phyloP scores from a whole-genome alignment of 495 filamentous ascomycete species.

The Annulohypoxylon maeteangense region DNA sequence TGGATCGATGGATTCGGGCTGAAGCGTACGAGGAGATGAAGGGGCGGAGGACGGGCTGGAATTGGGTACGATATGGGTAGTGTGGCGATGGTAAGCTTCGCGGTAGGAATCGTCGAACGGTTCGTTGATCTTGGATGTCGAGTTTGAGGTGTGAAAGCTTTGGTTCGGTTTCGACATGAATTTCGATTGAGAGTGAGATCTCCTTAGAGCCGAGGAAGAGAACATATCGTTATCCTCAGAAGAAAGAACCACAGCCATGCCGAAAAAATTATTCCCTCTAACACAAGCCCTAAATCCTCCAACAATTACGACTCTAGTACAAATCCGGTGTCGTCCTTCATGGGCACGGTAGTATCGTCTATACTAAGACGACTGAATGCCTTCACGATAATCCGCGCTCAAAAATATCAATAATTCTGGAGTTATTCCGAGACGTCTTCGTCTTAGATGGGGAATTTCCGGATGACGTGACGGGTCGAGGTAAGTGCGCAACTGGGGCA shows the following conservation, averaged over 20 bases:
- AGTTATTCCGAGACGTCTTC: conserved; percentile 1
- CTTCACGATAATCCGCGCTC: neutral
- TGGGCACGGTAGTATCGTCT: conserved; percentile 29
- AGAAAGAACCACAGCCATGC: conserved; percentile 59
- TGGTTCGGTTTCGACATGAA: conserved; percentile 49
- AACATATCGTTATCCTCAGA: conserved; percentile 59
- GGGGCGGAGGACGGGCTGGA: conserved; percentile 63
- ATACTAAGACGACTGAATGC: conserved; percentile 10
- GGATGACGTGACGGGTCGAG: conserved; percentile 30
- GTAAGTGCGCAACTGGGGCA: conserved; percentile 13
- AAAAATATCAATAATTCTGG: conserved; percentile 2
- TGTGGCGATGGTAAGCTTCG: conserved; percentile 42
- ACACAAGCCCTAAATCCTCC: conserved; percentile 30
- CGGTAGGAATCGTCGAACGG: conserved; percentile 46
- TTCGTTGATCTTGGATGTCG: conserved; percentile 55
- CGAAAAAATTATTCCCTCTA: conserved; percentile 11
- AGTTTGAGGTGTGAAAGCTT: conserved; percentile 55
- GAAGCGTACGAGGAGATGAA: conserved; percentile 54
- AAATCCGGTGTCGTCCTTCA: conserved; percentile 27
- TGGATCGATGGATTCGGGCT: conserved; percentile 52
- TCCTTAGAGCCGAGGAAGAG: conserved; percentile 54
- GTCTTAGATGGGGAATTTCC: conserved; percentile 16
- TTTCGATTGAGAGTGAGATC: conserved; percentile 61
- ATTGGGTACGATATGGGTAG: conserved; percentile 46
- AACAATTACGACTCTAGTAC: conserved; percentile 30